Conservation (phyloP, 805 yeast species). For the Grigorovia humatica region DNA sequence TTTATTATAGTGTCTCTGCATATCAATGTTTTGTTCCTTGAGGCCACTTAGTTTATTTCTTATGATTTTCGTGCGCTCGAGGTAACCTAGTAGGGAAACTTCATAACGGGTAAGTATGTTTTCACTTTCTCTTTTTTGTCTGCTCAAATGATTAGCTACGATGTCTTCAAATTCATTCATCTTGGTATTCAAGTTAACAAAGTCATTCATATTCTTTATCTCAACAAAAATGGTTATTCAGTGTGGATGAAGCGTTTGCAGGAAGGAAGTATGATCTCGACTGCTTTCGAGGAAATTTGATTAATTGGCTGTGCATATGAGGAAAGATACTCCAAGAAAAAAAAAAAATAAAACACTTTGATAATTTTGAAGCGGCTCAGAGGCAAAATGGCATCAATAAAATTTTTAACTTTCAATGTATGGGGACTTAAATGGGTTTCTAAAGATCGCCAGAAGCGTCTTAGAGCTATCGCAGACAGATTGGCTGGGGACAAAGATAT, state of each 20-base stretch:
- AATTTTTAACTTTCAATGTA: constrained; percentile 59
- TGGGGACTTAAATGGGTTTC: constrained; percentile 90
- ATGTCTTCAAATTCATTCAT: neutral
- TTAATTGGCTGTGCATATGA: neutral
- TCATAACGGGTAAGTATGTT: no score
- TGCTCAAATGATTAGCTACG: no score
- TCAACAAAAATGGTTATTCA: no score
- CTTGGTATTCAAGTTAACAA: neutral
- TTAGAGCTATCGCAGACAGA: constrained; percentile 62
- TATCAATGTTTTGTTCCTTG: no score
- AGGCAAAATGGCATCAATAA: constrained; percentile 24
- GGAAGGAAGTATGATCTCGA: no score
- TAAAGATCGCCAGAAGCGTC: constrained; percentile 52
- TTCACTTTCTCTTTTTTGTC: neutral
- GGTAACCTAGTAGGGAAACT: neutral
- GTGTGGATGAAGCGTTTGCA: no score
- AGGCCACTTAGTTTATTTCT: no score
- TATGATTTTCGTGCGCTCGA: no score
- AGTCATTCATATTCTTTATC: neutral
- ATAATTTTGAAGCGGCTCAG: neutral
- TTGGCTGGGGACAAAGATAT: constrained; percentile 31
- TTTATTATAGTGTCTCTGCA: no score
- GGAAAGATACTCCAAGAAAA: neutral
- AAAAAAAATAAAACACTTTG: neutral
- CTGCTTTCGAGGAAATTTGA: no score